Evolutionary conservation across 352 stramenopile species (phyloP).

Genomic region (Globisporangium okanoganense): DNA sequence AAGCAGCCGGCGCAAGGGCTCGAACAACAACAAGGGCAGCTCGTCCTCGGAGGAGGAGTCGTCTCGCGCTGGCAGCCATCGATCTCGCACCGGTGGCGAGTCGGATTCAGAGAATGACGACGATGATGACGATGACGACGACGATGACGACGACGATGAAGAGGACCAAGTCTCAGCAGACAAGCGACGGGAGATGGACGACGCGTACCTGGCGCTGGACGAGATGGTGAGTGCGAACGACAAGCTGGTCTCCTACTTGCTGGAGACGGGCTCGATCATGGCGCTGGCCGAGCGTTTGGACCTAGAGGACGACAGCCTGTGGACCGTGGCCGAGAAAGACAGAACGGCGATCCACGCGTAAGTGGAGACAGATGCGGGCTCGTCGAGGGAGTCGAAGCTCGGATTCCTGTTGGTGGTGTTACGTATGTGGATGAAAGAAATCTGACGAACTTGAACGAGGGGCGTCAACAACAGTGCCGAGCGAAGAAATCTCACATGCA

Average conservation of each 20-base stretch:
- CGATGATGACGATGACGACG: slow-evolving; percentile 29
- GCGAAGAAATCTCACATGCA: background rate
- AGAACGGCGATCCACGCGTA: slow-evolving; percentile 76
- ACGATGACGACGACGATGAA: slow-evolving; percentile 30
- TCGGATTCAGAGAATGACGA: slow-evolving; percentile 61
- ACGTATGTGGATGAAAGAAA: background rate
- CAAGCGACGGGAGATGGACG: slow-evolving; percentile 9
- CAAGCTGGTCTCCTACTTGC: slow-evolving; percentile 79
- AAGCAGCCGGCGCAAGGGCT: slow-evolving; percentile 15
- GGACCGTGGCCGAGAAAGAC: slow-evolving; percentile 83
- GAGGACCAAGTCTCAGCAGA: slow-evolving; percentile 27
- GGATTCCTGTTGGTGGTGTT: background rate
- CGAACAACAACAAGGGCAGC: slow-evolving; percentile 40
- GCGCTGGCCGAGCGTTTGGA: slow-evolving; percentile 76
- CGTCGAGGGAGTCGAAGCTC: background rate
- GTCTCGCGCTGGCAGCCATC: slow-evolving; percentile 19
- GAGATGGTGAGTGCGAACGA: slow-evolving; percentile 85
- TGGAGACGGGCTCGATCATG: slow-evolving; percentile 86
- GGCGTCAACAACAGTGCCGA: background rate
- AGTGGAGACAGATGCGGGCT: slow-evolving; percentile 1
- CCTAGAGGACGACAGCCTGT: slow-evolving; percentile 80
- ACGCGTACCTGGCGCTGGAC: slow-evolving; percentile 52
- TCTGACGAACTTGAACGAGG: background rate
- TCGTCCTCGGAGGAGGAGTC: slow-evolving; percentile 55
- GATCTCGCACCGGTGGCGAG: slow-evolving; percentile 40